Evolutionary conservation across 2,329 filamentous ascomycete species (phyloP), one percentile per base, ranked within the genome.

Genomic region (Venturia nashicola): DNA sequence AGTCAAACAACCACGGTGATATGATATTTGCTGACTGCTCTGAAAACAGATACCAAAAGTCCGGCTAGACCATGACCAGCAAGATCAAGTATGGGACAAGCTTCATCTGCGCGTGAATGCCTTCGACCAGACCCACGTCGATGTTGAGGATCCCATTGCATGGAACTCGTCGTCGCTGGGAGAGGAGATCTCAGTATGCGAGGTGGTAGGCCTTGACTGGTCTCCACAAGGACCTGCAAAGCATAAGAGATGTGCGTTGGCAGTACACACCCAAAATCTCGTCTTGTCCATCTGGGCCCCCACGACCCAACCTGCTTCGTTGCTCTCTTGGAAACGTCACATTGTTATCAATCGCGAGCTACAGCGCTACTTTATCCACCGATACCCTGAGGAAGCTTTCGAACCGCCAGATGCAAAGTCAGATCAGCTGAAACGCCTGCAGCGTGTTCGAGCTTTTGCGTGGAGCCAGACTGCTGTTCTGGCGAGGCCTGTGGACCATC

Each of bases 261-360:
- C 79, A 2, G 78, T 84, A 18, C 72, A 84, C 55, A 84, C 82
- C 0, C 79, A 82, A 2, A 85, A 83, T 67, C 71, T 84, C 63
- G 69, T 82, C 1, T 70, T 86, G 5, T 82, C 81, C 1, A 70
- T 86, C 9, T 86, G 83, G 78, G 79, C 82, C 59, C 75, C 78
- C 2, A 57, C 23, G 5, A 32, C 79, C 14, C 73, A 73, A 20
- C 72, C 71, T 1, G 69, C 73, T 16, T 74, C 75, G 11, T 71
- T 74, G 51, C 70, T 73, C 1, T 78, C 76, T 67, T 86, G 84
- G 83, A 73, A 73, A 46, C 77, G 83, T 40, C 76, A 77, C 3
- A 68, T 79, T 6, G 72, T 86, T n/a, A 69, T 85, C 44, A 86
- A 86, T 66, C 70, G 78, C 62, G 70, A 73, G 5, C 68, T 84